Conservation (phyloP, 2,329 filamentous ascomycete genomes). For the Calycina marina region DNA sequence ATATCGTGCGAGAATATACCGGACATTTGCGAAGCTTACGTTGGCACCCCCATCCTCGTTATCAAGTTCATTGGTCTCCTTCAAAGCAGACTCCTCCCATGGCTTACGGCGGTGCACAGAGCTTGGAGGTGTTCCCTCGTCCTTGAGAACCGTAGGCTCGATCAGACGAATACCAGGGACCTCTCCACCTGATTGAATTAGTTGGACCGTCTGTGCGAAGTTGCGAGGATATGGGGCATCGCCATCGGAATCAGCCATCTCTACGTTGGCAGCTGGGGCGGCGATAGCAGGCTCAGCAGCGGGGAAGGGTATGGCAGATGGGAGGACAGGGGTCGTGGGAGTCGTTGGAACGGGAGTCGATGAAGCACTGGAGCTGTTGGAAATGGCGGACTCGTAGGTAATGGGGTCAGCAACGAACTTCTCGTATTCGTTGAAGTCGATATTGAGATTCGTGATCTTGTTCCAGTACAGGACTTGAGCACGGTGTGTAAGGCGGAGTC, state of each 20-base stretch:
- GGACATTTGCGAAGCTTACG: too few relatives aligned
- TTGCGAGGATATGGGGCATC: slow-evolving; percentile 64
- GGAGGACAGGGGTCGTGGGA: too few relatives aligned
- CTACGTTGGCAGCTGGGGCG: slow-evolving; percentile 3
- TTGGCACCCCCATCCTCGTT: too few relatives aligned
- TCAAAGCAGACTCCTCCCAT: slow-evolving; percentile 54
- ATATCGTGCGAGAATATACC: too few relatives aligned
- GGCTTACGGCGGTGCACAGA: slow-evolving; percentile 41
- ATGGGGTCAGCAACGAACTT: slow-evolving; percentile 31
- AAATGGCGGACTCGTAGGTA: slow-evolving; percentile 4
- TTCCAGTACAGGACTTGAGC: slow-evolving; percentile 58
- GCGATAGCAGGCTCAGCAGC: neutral
- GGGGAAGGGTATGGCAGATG: slow-evolving; percentile 1
- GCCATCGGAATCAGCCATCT: slow-evolving; percentile 31
- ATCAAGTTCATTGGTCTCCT: slow-evolving; percentile 22
- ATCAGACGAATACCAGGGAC: slow-evolving; percentile 83
- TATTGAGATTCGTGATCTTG: slow-evolving; percentile 29
- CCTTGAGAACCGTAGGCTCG: slow-evolving; percentile 61
- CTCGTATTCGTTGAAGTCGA: slow-evolving; percentile 57
- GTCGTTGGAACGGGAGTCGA: too few relatives aligned
- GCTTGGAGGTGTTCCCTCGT: slow-evolving; percentile 37
- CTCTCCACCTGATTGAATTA: slow-evolving; percentile 68
- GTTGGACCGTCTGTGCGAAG: slow-evolving; percentile 74
- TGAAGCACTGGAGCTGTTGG: slow-evolving; percentile 8
- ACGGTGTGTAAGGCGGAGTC: slow-evolving; percentile 43